Evolutionary conservation across 2,329 filamentous ascomycete species (phyloP).

Genomic region (Colletotrichum tropicicola): DNA sequence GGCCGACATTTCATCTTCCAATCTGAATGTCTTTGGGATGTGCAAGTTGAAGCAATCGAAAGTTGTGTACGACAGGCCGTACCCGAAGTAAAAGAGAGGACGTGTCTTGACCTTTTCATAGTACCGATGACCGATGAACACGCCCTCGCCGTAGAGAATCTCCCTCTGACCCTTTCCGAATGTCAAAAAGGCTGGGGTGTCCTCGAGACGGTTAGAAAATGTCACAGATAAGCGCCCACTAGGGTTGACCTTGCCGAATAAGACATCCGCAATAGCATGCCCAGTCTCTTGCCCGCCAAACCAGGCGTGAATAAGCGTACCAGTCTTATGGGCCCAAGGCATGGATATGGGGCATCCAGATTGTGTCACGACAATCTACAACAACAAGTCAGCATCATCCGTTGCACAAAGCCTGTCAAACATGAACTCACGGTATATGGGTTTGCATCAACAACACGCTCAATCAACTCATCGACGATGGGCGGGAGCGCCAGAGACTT

Average conservation of each 20-base stretch:
- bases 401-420: fast-evolving
- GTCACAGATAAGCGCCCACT: constrained; percentile 77
- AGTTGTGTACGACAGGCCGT: constrained; percentile 73
- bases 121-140: constrained; percentile 77
- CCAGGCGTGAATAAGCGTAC: constrained; percentile 35
- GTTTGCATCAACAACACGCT: constrained; percentile 62
- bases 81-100: constrained; percentile 73
- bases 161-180: constrained; percentile 70
- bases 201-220: constrained; percentile 69
- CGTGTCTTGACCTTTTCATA: constrained; percentile 61
- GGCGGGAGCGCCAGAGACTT: constrained; percentile 74
- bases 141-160: constrained; percentile 76
- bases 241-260: constrained; percentile 35
- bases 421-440: constrained; percentile 54
- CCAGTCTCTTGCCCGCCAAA: constrained; percentile 37
- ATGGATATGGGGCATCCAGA: constrained; percentile 62
- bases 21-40: constrained; percentile 36
- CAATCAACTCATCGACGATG: constrained; percentile 64
- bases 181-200: constrained; percentile 75
- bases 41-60: constrained; percentile 54
- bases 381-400: constrained; percentile 45
- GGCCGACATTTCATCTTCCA: no score
- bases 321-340: no score
- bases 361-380: constrained; percentile 59
- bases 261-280: constrained; percentile 35